Conservation (phyloP, 78 protist species). For the Cavenderia fasciculata region DNA sequence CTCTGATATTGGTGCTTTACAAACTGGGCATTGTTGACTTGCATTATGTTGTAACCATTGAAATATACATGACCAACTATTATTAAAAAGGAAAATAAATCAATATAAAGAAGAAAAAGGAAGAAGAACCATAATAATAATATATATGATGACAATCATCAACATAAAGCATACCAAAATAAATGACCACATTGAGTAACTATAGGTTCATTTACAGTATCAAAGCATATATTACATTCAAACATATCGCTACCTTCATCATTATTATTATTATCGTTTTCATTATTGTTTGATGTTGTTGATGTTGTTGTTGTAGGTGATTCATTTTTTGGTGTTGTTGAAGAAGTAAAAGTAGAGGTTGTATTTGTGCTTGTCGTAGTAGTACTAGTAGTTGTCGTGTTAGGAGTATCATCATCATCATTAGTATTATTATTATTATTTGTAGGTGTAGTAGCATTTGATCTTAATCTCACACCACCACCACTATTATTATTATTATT, state of each 20-base stretch:
- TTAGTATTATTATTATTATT: not conserved
- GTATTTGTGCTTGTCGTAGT: not conserved
- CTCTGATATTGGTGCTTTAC: conserved; percentile 63
- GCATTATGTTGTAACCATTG: conserved; percentile 78
- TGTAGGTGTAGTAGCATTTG: too few relatives aligned
- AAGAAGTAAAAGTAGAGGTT: not conserved
- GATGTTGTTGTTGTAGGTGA: not conserved
- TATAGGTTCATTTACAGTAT: conserved; percentile 57
- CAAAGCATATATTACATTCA: conserved; percentile 76
- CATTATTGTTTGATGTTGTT: not conserved
- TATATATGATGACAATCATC: not conserved
- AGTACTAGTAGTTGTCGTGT: not conserved
- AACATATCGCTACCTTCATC: not conserved
- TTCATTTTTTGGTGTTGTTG: too few relatives aligned
- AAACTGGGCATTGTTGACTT: conserved; percentile 71
- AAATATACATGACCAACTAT: conserved; percentile 79
- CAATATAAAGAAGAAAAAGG: not conserved
- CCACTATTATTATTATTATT: not conserved
- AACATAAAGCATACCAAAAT: conserved; percentile 35
- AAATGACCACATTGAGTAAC: conserved; percentile 74
- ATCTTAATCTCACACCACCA: not conserved
- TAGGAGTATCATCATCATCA: not conserved
- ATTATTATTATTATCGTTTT: not conserved
- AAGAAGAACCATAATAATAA: not conserved
- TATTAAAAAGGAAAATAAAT: not conserved